Evolutionary conservation across 805 yeast species (phyloP).

Genomic region (Lachancea quebecensis): DNA sequence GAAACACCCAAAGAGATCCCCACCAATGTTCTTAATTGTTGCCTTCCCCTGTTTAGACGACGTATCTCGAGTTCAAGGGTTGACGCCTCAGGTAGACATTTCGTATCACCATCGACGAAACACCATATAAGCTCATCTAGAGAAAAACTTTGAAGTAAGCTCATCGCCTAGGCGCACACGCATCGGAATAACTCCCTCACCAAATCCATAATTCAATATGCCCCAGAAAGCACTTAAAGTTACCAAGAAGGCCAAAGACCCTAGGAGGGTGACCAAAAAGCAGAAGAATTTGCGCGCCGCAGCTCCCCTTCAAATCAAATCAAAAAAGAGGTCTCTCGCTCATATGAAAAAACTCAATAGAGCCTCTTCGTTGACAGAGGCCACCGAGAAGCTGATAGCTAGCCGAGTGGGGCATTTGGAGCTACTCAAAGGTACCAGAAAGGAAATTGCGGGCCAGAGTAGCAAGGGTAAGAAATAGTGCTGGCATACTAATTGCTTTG

Average conservation of each 20-base stretch:
- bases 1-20: too few relatives aligned
- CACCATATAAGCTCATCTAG: too few relatives aligned
- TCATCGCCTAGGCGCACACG: background rate
- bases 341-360: slow-evolving; percentile 52
- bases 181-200: background rate
- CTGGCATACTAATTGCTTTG: background rate
- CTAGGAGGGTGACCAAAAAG: slow-evolving; percentile 46
- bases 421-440: slow-evolving; percentile 81
- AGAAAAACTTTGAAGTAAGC: background rate
- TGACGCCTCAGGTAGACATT: too few relatives aligned
- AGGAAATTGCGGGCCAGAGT: slow-evolving; percentile 61
- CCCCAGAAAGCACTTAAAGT: slow-evolving; percentile 70
- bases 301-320: slow-evolving; percentile 66
- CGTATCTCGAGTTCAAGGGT: too few relatives aligned
- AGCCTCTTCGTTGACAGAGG: slow-evolving; percentile 40
- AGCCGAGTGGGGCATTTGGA: slow-evolving; percentile 93
- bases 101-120: background rate
- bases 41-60: too few relatives aligned
- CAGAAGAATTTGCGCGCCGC: slow-evolving; percentile 60
- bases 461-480: slow-evolving; percentile 14
- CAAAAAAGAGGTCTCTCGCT: slow-evolving; percentile 51
- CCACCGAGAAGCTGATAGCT: slow-evolving; percentile 81
- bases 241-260: slow-evolving; percentile 33
- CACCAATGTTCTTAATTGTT: too few relatives aligned
- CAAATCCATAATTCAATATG: slow-evolving; percentile 35